These are phyloP conservation scores for Astrothelium macrocarpum DNA, from an alignment of 495 filamentous ascomycete genomes.

Conservation along the genomic window DNA sequence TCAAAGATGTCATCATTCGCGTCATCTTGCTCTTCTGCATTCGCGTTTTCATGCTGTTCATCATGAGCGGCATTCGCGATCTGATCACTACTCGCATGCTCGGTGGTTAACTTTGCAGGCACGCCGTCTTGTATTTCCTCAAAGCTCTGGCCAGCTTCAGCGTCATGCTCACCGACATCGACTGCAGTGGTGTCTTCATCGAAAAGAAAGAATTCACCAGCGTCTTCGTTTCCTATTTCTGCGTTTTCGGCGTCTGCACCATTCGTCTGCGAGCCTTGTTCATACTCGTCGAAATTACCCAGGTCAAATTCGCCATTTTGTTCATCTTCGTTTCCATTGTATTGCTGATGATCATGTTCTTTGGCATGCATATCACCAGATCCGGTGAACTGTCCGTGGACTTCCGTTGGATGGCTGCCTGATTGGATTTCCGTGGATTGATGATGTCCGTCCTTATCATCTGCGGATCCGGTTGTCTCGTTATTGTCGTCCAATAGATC, in stretches of 20 bases:
- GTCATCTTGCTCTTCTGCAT: neutral
- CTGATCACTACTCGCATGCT: neutral
- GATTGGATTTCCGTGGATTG: neutral
- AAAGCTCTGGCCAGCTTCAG: neutral
- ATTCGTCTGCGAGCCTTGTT: neutral
- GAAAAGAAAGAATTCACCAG: neutral
- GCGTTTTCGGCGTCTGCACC: slow-evolving; percentile 9
- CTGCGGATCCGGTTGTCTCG: slow-evolving; percentile 5
- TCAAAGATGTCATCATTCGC: neutral
- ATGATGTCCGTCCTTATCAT: neutral
- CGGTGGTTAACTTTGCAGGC: neutral
- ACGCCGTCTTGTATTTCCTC: neutral
- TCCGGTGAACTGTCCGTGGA: neutral
- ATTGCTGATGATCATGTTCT: neutral
- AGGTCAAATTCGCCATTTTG: neutral
- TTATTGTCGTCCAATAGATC: slow-evolving; percentile 20
- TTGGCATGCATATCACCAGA: neutral
- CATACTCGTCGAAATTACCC: neutral
- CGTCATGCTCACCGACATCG: neutral
- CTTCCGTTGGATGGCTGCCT: neutral
- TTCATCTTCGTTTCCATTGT: slow-evolving; percentile 4
- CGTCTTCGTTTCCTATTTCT: slow-evolving; percentile 18
- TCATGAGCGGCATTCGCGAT: neutral
- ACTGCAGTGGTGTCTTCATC: slow-evolving; percentile 1
- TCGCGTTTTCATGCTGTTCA: neutral